Conservation (phyloP, 306 rosid genomes). For the Clitoria ternatea region DNA sequence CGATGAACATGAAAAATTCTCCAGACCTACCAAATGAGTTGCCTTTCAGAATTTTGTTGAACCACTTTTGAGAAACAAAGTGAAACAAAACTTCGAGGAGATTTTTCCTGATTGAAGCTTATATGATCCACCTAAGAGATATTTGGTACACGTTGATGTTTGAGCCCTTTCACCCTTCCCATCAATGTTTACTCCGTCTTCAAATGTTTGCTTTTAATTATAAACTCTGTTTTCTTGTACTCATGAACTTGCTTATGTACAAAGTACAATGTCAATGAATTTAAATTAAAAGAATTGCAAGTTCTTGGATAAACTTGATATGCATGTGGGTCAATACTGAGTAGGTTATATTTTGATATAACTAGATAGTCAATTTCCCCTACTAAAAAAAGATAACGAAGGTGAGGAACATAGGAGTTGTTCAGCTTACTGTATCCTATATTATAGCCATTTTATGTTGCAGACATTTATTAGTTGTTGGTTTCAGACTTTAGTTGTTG, state of each 20-base stretch:
- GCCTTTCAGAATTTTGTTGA: slow-evolving; percentile 88
- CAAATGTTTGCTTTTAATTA: background rate
- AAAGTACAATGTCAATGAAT: background rate
- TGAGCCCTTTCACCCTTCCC: background rate
- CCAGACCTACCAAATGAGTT: slow-evolving; percentile 94
- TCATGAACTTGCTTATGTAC: background rate
- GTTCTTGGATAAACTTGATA: background rate
- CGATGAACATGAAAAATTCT: slow-evolving; percentile 95
- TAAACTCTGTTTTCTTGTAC: background rate
- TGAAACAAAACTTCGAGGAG: slow-evolving; percentile 96
- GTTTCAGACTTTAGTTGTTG: background rate
- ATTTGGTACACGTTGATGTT: slow-evolving; percentile 72
- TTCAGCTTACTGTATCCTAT: slow-evolving; percentile 1
- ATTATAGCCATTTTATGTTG: background rate
- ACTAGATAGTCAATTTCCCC: background rate
- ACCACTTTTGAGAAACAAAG: slow-evolving; percentile 94
- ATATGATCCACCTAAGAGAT: slow-evolving; percentile 94
- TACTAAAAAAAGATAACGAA: background rate
- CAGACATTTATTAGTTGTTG: background rate
- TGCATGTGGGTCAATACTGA: background rate
- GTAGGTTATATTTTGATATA: background rate
- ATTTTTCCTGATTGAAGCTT: slow-evolving; percentile 80
- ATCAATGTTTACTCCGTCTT: background rate
- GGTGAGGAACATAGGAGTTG: background rate
- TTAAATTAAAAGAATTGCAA: background rate